Evolutionary conservation across 257 asterid species (phyloP), one percentile per base, ranked within the genome.

Genomic region (Solanum tarijense): DNA sequence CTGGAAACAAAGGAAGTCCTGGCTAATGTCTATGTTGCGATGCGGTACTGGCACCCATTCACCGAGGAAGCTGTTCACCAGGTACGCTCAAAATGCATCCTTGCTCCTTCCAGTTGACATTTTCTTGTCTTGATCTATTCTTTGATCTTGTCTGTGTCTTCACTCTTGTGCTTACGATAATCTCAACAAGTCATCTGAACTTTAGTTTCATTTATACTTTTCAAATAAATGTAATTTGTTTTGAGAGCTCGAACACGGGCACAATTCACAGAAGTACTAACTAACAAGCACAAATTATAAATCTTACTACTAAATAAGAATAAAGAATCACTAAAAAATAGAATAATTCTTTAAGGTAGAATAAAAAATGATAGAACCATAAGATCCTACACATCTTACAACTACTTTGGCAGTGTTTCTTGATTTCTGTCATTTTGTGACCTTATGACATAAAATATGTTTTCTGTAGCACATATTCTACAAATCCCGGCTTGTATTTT

Each of bases 11-110:
- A 94, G 91, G 93, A 94, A 66, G 92, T 94, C 83, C 86, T 92
- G 13, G 98, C 98, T 36, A 91, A 92, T 88, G 96, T 97, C 74
- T 97, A 97, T 89, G 98, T 97, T 60, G 99, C 99, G 14, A 97
- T 97, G 99, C 92, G 99, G 32, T 97, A 97, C 88, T 97, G 99
- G 99, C 94, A 94, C 90, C 99, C 99, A 23, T 97, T 96, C 91
- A 97, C 99, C 4, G 99, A 97, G 90, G 99, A 96, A 91, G 99
- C 98, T 75, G 96, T 94, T 89, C 95, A 93, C 88, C 98, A 92
- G 98, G 99, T 90, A 91, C 73, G 87, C 87, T 21, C 46, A 35
- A 90, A 69, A 31, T 87, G 35, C 83, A 29, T 81, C 25, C 29
- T 18, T 78, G 62, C 5, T 79, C 62, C 84, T 48, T 79, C 31